A percentile compares a stretch with the other conserved stretches of the same genome.
phyloP scores from a whole-genome alignment of 2,329 filamentous ascomycete species.

The Paraphoma sp. region DNA sequence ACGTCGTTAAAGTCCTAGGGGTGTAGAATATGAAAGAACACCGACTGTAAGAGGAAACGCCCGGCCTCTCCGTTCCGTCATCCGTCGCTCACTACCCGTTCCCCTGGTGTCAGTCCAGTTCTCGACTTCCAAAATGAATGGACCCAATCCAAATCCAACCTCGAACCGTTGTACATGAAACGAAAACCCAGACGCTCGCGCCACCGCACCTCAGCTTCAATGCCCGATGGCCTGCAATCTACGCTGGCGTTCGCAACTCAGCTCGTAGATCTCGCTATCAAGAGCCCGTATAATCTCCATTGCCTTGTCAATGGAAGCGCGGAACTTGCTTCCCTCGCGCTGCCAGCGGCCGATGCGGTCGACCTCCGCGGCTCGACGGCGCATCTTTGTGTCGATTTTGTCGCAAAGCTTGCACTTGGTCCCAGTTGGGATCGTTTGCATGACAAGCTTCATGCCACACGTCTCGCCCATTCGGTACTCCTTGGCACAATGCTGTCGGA shows the following conservation, averaged over 20 bases:
- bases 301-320: conserved; percentile 70
- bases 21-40: conserved; percentile 38
- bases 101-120: conserved; percentile 35
- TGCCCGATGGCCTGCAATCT: conserved; percentile 44
- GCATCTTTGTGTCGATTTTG: conserved; percentile 84
- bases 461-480: conserved; percentile 97
- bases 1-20: conserved; percentile 37
- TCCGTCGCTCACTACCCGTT: conserved; percentile 35
- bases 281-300: conserved; percentile 76
- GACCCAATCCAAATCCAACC: conserved; percentile 33
- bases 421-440: conserved; percentile 68
- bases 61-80: conserved; percentile 35
- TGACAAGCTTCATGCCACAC: conserved; percentile 90
- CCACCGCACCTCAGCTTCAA: conserved; percentile 18
- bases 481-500: conserved; percentile 89
- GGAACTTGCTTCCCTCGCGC: conserved; percentile 68
- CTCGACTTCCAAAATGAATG: conserved; percentile 42
- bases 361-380: conserved; percentile 75
- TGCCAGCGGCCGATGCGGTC: conserved; percentile 80
- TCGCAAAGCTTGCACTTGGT: conserved; percentile 84
- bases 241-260: conserved; percentile 62
- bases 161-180: conserved; percentile 46
- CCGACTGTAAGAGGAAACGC: conserved; percentile 48
- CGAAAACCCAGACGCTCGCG: conserved; percentile 37
- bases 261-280: conserved; percentile 70